phyloP scores from a whole-genome alignment of 257 asterid species.

The Solanum tacnaense region DNA sequence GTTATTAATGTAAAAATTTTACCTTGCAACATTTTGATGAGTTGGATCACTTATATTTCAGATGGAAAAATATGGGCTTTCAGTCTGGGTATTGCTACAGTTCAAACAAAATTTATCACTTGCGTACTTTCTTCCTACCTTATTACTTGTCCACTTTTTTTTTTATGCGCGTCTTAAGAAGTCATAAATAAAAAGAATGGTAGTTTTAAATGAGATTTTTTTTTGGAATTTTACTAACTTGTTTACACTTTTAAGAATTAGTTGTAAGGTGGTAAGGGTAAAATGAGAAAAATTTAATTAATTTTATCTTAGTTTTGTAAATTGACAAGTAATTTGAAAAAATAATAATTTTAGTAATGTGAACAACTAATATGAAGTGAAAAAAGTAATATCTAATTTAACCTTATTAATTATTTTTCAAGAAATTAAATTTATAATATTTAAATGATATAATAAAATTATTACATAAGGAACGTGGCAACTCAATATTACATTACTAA shows the following conservation, averaged over 20 bases:
- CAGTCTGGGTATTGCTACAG: neutral
- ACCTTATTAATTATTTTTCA: no score
- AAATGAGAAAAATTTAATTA: neutral
- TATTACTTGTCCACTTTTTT: neutral
- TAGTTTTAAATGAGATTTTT: neutral
- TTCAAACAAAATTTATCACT: neutral
- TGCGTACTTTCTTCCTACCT: neutral
- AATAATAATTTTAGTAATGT: no score
- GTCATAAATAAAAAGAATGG: neutral
- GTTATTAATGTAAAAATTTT: neutral
- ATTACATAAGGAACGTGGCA: neutral
- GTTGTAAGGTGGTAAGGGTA: neutral
- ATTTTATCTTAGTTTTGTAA: no score
- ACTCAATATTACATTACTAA: neutral
- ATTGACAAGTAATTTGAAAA: no score
- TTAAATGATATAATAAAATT: no score
- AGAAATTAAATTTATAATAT: no score
- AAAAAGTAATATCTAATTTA: no score
- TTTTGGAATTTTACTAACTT: neutral
- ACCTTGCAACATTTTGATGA: neutral
- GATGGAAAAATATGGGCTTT: neutral
- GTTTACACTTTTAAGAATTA: neutral
- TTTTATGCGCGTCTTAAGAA: no score
- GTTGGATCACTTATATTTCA: neutral
- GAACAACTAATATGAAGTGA: no score